Percentiles rank a stretch among this genome's conserved stretches.
Conservation (phyloP, 306 rosid genomes). For the Lathyrus oleraceus region DNA sequence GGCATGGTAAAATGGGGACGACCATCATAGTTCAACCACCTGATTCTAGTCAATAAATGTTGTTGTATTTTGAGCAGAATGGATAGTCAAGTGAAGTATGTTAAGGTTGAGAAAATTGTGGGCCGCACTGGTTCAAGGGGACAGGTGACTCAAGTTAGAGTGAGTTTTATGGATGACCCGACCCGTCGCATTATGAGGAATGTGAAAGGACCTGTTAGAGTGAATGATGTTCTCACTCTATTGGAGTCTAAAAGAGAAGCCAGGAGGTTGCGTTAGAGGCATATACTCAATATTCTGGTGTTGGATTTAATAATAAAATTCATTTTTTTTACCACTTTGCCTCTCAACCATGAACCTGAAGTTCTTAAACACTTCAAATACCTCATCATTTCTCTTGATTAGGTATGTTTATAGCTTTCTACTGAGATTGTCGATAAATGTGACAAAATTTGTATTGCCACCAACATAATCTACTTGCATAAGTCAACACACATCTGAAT, state of each 20-base stretch:
- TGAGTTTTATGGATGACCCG: neutral
- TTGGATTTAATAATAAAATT: neutral
- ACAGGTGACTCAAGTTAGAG: constrained; percentile 27
- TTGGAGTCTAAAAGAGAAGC: constrained; percentile 23
- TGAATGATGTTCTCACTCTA: neutral
- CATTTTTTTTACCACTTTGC: too few relatives aligned
- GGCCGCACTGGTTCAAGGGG: constrained; percentile 18
- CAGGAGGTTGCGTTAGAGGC: constrained; percentile 8
- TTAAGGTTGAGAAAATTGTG: neutral
- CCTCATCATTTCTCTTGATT: too few relatives aligned
- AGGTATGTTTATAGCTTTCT: too few relatives aligned
- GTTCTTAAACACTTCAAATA: too few relatives aligned
- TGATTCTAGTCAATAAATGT: too few relatives aligned
- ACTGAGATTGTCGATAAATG: too few relatives aligned
- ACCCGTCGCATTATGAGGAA: constrained; percentile 5
- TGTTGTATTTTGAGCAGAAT: neutral
- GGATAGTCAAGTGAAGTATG: constrained; percentile 1
- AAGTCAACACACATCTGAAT: too few relatives aligned
- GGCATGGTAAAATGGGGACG: too few relatives aligned
- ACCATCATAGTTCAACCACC: too few relatives aligned
- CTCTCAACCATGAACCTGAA: too few relatives aligned
- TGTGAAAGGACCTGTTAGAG: constrained; percentile 9
- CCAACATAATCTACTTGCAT: too few relatives aligned
- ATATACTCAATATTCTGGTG: neutral
- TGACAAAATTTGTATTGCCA: too few relatives aligned